Base-by-base conservation (phyloP, 2,329 filamentous ascomycete species). In the Aureobasidium musti region DNA sequence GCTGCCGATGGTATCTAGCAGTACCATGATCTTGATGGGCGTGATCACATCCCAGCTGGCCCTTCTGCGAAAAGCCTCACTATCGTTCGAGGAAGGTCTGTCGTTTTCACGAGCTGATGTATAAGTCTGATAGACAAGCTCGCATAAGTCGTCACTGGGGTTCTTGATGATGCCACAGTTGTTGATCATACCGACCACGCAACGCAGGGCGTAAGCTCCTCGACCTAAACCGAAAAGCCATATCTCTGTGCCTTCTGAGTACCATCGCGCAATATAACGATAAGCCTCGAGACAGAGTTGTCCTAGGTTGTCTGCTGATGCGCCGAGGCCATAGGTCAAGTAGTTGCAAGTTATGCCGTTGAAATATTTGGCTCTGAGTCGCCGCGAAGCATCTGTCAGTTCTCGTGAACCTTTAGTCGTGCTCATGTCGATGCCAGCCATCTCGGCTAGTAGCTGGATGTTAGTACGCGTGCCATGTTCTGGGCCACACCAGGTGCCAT, bases 161-260 rank as follows among this genome's bases (percentile, higher is more conserved):
- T 33, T 14, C 11, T 45, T 65, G 39, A 59, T 10, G 19, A 70
- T 72, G 45, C 74, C 73, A 69, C 76, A 73, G 26, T 75, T 71
- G 67, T 79, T 74, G 5, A 81, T 73, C 30, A 80, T 70, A 6
- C 77, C 77, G 23, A 77, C 75, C 1, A 80, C 78, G 5, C 77
- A 77, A 3, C 78, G 73, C 7, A 78, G 74, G 4, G 80, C 74
- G 71, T 74, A 80, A 1, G 78, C 77, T 23, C 79, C 79, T 47
- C 77, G 74, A 43, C 76, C 77, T 66, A 78, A 79, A 19, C 78
- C 79, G 45, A 76, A 80, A 4, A 81, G 69, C 71, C 76, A 80
- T 1, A 80, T 67, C 64, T 81, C 78, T 68, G 50, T 50, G 26
- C 53, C 53, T 1, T 23, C 7, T 28, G 19, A 72, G 57, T 72